phyloP scores from a whole-genome alignment of 768 basidiomycete species.

The Naganishia kalamii region DNA sequence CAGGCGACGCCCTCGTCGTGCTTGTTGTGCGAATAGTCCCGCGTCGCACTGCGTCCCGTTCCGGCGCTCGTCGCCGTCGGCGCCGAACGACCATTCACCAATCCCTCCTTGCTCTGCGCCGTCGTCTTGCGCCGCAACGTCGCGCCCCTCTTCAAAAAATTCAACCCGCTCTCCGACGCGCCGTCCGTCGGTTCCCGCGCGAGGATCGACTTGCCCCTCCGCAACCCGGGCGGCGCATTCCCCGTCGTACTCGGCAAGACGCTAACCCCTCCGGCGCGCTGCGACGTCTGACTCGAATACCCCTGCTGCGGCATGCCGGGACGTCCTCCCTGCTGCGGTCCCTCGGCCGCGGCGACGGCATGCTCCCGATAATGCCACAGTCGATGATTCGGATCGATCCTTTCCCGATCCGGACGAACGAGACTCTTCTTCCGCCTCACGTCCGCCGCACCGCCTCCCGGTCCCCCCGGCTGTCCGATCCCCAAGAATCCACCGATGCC shows the following conservation, averaged over 20 bases:
- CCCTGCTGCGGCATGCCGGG: neutral
- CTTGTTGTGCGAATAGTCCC: slow-evolving; percentile 7
- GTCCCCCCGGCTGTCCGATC: slow-evolving; percentile 18
- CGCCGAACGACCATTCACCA: neutral
- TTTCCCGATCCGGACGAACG: slow-evolving; percentile 86
- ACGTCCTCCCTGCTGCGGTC: neutral
- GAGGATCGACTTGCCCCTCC: slow-evolving; percentile 82
- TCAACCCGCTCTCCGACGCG: slow-evolving; percentile 68
- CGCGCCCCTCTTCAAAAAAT: slow-evolving; percentile 80
- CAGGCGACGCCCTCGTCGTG: slow-evolving; percentile 37
- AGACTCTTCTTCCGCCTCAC: slow-evolving; percentile 78
- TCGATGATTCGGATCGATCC: slow-evolving; percentile 88
- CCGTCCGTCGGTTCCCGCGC: slow-evolving; percentile 76
- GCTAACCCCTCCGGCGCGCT: neutral
- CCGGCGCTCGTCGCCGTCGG: slow-evolving; percentile 12
- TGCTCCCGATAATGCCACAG: slow-evolving; percentile 90
- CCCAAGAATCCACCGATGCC: slow-evolving; percentile 17
- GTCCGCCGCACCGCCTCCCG: slow-evolving; percentile 28
- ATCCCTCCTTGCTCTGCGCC: slow-evolving; percentile 48
- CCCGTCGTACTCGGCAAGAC: slow-evolving; percentile 24
- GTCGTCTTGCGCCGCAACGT: slow-evolving; percentile 63
- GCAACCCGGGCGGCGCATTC: slow-evolving; percentile 49
- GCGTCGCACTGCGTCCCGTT: neutral
- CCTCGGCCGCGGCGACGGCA: slow-evolving; percentile 53
- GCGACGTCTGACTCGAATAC: neutral